phyloP scores from a whole-genome alignment of 345 rosid species.

The Corchorus olitorius region DNA sequence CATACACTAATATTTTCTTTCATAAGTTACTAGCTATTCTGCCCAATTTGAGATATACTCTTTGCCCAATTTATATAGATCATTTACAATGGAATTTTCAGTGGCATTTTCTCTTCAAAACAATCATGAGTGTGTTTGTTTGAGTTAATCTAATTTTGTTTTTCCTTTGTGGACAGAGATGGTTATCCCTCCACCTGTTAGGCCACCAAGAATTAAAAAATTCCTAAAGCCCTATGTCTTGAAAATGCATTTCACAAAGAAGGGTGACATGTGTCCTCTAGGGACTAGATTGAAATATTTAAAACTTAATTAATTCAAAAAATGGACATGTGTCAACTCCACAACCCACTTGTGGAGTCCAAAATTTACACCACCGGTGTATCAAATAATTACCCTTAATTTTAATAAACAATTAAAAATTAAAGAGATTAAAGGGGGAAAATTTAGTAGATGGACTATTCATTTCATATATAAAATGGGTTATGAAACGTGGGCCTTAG shows the following conservation, averaged over 20 bases:
- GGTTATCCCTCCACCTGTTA: conserved; percentile 80
- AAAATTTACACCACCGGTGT: too few relatives aligned
- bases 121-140: not conserved
- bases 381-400: too few relatives aligned
- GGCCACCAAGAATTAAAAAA: conserved; percentile 56
- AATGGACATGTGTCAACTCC: too few relatives aligned
- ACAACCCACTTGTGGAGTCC: too few relatives aligned
- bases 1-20: not conserved
- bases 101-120: not conserved
- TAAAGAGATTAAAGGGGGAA: too few relatives aligned
- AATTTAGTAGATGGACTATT: too few relatives aligned
- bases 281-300: too few relatives aligned
- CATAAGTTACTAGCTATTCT: not conserved
- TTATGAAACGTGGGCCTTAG: not conserved
- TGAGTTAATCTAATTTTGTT: not conserved
- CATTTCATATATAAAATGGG: too few relatives aligned
- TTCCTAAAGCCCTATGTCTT: conserved; percentile 76
- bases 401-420: too few relatives aligned
- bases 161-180: conserved; percentile 22
- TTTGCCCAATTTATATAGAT: not conserved
- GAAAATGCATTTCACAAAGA: conserved; percentile 80
- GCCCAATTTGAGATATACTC: not conserved
- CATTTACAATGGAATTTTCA: not conserved
- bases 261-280: too few relatives aligned
- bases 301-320: too few relatives aligned